Conservation (phyloP, 2,329 filamentous ascomycete species). For the Hypoxylon sp. region DNA sequence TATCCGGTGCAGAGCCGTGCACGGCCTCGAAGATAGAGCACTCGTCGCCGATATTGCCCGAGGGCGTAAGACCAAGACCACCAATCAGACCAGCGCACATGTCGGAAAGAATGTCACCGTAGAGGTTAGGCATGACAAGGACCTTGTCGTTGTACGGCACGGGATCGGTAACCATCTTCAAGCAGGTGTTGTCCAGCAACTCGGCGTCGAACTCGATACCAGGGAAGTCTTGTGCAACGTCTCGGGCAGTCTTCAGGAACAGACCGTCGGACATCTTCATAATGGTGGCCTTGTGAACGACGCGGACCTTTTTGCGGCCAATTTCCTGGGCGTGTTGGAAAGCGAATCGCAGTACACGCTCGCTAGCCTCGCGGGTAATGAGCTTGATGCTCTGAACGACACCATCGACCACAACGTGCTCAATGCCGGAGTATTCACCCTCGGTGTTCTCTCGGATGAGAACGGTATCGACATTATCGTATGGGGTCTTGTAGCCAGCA, state of each 20-base stretch:
- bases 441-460: slow-evolving; percentile 99
- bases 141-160: slow-evolving; percentile 99
- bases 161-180: slow-evolving; percentile 98
- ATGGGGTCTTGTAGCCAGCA: slow-evolving; percentile 97
- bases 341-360: slow-evolving; percentile 96
- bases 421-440: slow-evolving; percentile 99
- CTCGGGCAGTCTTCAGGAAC: slow-evolving; percentile 88
- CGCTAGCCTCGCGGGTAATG: slow-evolving; percentile 93
- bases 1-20: slow-evolving; percentile 96
- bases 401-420: slow-evolving; percentile 97
- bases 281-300: slow-evolving; percentile 99
- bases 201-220: slow-evolving; percentile 97
- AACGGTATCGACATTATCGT: slow-evolving; percentile 96
- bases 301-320: slow-evolving; percentile 95
- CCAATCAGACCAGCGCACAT: slow-evolving; percentile 99
- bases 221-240: slow-evolving; percentile 95
- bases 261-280: slow-evolving; percentile 99
- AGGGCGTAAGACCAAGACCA: slow-evolving; percentile 95
- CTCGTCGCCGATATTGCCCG: slow-evolving; percentile 98
- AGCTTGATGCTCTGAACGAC: slow-evolving; percentile 99
- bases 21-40: slow-evolving; percentile 99
- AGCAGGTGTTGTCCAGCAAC: slow-evolving; percentile 98
- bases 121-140: slow-evolving; percentile 97
- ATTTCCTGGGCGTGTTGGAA: slow-evolving; percentile 98
- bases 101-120: slow-evolving; percentile 99